A percentile compares a stretch with the other conserved stretches of the same genome.
phyloP scores from a whole-genome alignment of 2,329 filamentous ascomycete genomes.

The Bipolaris sorokiniana region DNA sequence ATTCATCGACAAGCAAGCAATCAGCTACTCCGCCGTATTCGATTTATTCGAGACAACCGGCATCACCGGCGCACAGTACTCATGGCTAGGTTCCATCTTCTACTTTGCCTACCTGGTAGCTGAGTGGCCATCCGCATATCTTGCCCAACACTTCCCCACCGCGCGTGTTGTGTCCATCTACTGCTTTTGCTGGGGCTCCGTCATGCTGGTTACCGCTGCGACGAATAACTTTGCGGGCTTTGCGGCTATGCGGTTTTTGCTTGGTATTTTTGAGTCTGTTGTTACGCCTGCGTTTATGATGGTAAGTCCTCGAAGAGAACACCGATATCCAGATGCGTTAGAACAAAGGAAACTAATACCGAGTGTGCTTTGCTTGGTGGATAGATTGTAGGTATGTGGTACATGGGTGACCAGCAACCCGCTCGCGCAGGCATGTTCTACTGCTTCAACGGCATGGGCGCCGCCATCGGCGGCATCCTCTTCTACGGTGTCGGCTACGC shows the following conservation, averaged over 20 bases:
- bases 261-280: constrained; percentile 31
- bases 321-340: constrained; percentile 21
- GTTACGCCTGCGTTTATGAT: constrained; percentile 30
- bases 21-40: constrained; percentile 63
- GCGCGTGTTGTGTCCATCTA: constrained; percentile 39
- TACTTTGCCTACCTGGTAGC: constrained; percentile 53
- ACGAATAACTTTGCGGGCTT: constrained; percentile 29
- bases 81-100: constrained; percentile 63
- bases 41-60: constrained; percentile 59
- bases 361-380: neutral
- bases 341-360: neutral
- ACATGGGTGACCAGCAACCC: constrained; percentile 23
- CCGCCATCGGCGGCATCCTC: constrained; percentile 40
- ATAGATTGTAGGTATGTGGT: constrained; percentile 16
- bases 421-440: constrained; percentile 33
- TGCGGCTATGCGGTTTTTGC: constrained; percentile 26
- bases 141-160: constrained; percentile 43
- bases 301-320: constrained; percentile 13
- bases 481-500: constrained; percentile 52
- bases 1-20: constrained; percentile 63
- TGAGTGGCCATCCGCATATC: constrained; percentile 29
- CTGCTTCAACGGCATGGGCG: constrained; percentile 30
- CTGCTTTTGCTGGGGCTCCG: constrained; percentile 25
- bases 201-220: constrained; percentile 30
- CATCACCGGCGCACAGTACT: constrained; percentile 57